These are phyloP conservation scores for Brettanomyces bruxellensis DNA, from an alignment of 805 yeast genomes.

Conservation along the genomic window DNA sequence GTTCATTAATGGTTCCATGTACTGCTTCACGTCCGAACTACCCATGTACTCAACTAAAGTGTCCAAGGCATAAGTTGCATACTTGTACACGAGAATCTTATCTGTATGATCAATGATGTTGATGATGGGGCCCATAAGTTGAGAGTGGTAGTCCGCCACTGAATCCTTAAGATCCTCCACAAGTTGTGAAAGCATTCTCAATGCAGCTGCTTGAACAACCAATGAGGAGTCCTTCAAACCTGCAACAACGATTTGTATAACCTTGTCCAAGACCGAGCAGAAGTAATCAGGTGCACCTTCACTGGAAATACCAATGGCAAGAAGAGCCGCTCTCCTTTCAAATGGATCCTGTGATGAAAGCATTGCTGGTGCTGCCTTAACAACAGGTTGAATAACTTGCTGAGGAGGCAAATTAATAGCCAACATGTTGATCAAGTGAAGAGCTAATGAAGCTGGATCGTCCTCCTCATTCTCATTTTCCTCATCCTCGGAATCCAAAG, in stretches of 20 bases:
- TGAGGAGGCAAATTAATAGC: conserved; percentile 85
- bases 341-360: conserved; percentile 55
- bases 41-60: conserved; percentile 87
- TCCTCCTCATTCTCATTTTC: conserved; percentile 92
- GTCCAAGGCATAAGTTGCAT: conserved; percentile 87
- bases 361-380: conserved; percentile 52
- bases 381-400: conserved; percentile 76
- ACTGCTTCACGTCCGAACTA: conserved; percentile 69
- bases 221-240: conserved; percentile 74
- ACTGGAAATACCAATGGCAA: conserved; percentile 74
- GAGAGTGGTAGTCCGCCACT: conserved; percentile 76
- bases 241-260: conserved; percentile 61
- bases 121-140: conserved; percentile 78
- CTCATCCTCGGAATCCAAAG: conserved; percentile 71
- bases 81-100: conserved; percentile 74
- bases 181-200: conserved; percentile 69
- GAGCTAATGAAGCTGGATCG: conserved; percentile 66
- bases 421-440: conserved; percentile 69
- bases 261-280: conserved; percentile 61
- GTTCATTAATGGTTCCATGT: conserved; percentile 84
- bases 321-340: conserved; percentile 81
- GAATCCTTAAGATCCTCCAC: conserved; percentile 79
- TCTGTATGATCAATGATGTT: conserved; percentile 80
- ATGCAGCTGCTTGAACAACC: conserved; percentile 77
- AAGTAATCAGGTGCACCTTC: conserved; percentile 93